These are phyloP conservation scores for Amaranthus hypochondriacus DNA, from an alignment of 148 eudicot species.

Conservation along the genomic window DNA sequence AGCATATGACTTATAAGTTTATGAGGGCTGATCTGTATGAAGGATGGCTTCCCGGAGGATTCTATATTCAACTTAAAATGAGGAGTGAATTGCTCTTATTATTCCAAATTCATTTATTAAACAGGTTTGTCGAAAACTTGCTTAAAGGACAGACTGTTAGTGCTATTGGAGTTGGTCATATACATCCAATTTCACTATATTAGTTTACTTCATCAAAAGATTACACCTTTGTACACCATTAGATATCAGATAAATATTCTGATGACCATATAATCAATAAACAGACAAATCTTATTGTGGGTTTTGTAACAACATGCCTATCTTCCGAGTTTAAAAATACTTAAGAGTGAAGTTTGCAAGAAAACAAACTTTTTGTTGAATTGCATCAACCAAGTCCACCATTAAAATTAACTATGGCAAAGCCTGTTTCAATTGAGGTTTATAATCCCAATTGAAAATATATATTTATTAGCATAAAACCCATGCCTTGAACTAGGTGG, in stretches of 20 bases:
- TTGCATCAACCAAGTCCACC: neutral
- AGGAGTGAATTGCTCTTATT: neutral
- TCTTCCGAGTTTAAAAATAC: slow-evolving; percentile 14
- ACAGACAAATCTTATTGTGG: slow-evolving; percentile 4
- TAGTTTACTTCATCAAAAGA: neutral
- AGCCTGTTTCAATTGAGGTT: slow-evolving; percentile 81
- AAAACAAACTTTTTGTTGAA: slow-evolving; percentile 16
- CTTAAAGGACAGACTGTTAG: slow-evolving; percentile 90
- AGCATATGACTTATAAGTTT: slow-evolving; percentile 66
- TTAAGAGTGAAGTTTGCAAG: neutral
- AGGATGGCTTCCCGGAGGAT: slow-evolving; percentile 81
- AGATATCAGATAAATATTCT: slow-evolving; percentile 1
- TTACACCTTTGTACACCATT: slow-evolving; percentile 9
- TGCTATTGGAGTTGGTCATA: slow-evolving; percentile 55
- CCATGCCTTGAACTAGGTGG: slow-evolving; percentile 96
- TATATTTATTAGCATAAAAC: slow-evolving; percentile 88
- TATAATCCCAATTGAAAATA: slow-evolving; percentile 93
- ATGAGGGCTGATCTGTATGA: slow-evolving; percentile 95
- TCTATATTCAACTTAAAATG: neutral
- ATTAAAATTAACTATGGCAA: slow-evolving; percentile 44
- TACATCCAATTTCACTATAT: slow-evolving; percentile 9
- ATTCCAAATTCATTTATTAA: neutral
- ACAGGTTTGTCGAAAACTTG: slow-evolving; percentile 95
- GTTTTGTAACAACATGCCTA: slow-evolving; percentile 5
- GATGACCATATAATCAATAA: neutral